Conservation (phyloP, 805 yeast species). For the Candida vartiovaarae region DNA sequence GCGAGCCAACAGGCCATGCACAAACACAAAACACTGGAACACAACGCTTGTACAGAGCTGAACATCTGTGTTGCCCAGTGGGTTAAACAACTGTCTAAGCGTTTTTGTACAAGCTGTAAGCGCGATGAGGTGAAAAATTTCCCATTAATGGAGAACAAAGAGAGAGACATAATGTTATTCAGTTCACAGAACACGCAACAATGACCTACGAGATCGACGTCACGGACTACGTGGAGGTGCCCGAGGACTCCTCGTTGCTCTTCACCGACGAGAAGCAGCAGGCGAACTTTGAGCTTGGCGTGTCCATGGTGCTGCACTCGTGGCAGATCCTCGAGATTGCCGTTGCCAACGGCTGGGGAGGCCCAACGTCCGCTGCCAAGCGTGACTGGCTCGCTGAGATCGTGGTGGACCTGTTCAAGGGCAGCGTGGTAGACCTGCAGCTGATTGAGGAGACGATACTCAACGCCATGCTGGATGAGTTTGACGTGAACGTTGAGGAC, state of each 20-base stretch:
- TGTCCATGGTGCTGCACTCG: constrained; percentile 78
- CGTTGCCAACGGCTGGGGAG: constrained; percentile 93
- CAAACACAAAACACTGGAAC: no score
- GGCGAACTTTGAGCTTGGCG: constrained; percentile 87
- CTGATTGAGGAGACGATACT: constrained; percentile 79
- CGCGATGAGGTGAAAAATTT: not conserved
- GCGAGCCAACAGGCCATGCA: no score
- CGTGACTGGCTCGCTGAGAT: constrained; percentile 92
- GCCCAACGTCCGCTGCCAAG: constrained; percentile 82
- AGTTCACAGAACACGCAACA: not conserved
- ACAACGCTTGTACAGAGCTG: no score
- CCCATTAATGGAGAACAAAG: no score
- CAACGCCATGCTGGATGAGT: constrained; percentile 93
- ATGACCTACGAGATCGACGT: constrained; percentile 25
- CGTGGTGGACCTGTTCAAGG: constrained; percentile 69
- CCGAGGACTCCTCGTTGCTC: constrained; percentile 32
- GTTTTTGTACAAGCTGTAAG: not conserved
- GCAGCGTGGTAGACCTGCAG: constrained; percentile 62
- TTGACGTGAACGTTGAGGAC: constrained; percentile 82
- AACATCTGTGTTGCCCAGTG: no score
- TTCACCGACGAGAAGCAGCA: constrained; percentile 61
- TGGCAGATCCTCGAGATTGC: constrained; percentile 91
- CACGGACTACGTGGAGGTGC: constrained; percentile 49
- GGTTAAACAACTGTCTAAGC: no score
- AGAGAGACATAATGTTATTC: no score